Percentiles rank a stretch among this genome's conserved stretches.
These are phyloP conservation scores for Yamadazyma scolyti DNA, from an alignment of 805 yeast species.

Conservation along the genomic window DNA sequence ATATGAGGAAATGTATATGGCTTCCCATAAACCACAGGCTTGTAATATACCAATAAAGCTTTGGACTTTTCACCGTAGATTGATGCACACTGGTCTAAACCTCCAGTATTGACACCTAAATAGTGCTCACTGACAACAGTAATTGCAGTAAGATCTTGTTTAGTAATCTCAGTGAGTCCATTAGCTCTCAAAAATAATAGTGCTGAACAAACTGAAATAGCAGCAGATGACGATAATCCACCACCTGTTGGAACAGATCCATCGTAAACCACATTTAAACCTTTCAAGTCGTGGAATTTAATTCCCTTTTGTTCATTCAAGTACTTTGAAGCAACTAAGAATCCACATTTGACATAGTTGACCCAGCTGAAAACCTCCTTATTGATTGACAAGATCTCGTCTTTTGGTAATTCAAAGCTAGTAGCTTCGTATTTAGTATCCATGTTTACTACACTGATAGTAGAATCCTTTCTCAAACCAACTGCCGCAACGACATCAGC, in stretches of 20 bases:
- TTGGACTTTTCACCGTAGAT: slow-evolving; percentile 58
- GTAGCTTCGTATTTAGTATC: slow-evolving; percentile 31
- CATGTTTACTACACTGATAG: slow-evolving; percentile 27
- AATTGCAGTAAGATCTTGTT: slow-evolving; percentile 51
- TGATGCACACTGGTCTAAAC: slow-evolving; percentile 75
- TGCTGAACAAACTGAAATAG: slow-evolving; percentile 64
- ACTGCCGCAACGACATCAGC: slow-evolving; percentile 59
- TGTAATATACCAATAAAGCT: slow-evolving; percentile 57
- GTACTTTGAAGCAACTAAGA: slow-evolving; percentile 54
- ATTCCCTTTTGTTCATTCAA: slow-evolving; percentile 30
- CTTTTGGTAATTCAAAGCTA: slow-evolving; percentile 39
- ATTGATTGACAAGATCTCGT: slow-evolving; percentile 44
- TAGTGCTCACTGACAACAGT: slow-evolving; percentile 67
- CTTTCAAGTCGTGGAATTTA: slow-evolving; percentile 31
- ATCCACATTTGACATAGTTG: slow-evolving; percentile 66
- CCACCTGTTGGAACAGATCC: slow-evolving; percentile 73
- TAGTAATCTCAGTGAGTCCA: slow-evolving; percentile 40
- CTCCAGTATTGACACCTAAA: slow-evolving; percentile 75
- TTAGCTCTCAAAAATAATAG: slow-evolving; percentile 54
- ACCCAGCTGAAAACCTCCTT: slow-evolving; percentile 53
- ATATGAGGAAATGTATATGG: slow-evolving; percentile 52
- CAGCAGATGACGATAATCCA: slow-evolving; percentile 70
- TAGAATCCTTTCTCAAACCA: slow-evolving; percentile 5
- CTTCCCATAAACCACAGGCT: slow-evolving; percentile 53
- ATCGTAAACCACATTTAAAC: slow-evolving; percentile 50